These are phyloP conservation scores for Pleurotus tuoliensis DNA, from an alignment of 768 basidiomycete genomes.

Conservation along the genomic window DNA sequence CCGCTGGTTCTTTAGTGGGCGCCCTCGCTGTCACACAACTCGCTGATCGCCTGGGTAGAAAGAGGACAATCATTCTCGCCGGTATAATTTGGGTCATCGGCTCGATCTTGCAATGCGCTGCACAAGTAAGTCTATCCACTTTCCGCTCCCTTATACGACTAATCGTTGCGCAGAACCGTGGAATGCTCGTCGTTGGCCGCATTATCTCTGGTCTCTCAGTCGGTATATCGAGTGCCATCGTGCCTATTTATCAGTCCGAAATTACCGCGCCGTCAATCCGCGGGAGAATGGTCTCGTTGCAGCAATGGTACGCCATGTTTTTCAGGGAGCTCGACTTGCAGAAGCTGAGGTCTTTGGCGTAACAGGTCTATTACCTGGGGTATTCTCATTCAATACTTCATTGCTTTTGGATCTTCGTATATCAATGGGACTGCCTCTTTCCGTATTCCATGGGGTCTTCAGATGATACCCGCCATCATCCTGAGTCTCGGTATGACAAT, in stretches of 20 bases:
- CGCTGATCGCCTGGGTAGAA: constrained; percentile 64
- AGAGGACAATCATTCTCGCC: constrained; percentile 60
- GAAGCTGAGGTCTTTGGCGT: background rate
- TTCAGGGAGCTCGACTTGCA: background rate
- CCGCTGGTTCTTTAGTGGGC: constrained; percentile 67
- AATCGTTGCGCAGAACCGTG: constrained; percentile 46
- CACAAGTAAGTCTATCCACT: constrained; percentile 27
- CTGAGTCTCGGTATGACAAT: constrained; percentile 62
- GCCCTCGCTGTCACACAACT: constrained; percentile 59
- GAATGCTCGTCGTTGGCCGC: constrained; percentile 72
- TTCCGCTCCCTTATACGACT: constrained; percentile 1
- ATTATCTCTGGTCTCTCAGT: constrained; percentile 67
- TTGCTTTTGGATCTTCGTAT: constrained; percentile 73
- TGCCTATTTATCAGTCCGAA: constrained; percentile 75
- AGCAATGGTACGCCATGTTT: constrained; percentile 53
- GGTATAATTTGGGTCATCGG: constrained; percentile 74
- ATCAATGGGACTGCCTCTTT: constrained; percentile 69
- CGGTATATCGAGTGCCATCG: constrained; percentile 60
- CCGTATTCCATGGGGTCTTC: constrained; percentile 78
- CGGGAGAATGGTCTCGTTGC: constrained; percentile 71
- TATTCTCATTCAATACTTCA: constrained; percentile 72
- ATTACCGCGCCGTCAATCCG: constrained; percentile 69
- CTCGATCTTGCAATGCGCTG: constrained; percentile 66
- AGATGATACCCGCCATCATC: constrained; percentile 74
- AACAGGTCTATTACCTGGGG: constrained; percentile 68